phyloP scores from a whole-genome alignment of 2,329 filamentous ascomycete genomes.

The Pseudopyricularia cyperi region DNA sequence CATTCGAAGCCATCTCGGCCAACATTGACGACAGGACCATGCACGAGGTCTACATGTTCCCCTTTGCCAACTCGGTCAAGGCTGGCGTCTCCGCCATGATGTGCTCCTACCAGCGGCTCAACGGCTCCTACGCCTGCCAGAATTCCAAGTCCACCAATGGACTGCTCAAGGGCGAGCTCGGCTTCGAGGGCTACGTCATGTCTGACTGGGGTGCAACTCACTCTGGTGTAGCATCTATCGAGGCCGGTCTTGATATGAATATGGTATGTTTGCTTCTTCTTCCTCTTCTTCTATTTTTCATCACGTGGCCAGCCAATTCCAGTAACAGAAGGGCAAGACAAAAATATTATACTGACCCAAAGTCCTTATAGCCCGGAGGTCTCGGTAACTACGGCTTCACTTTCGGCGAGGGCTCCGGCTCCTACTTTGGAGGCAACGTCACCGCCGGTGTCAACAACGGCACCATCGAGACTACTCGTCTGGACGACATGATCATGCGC shows the following conservation, averaged over 20 bases:
- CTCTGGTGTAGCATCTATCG: conserved; percentile 24
- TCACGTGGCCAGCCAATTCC: too few species aligned
- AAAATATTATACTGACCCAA: neutral
- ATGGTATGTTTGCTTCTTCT: conserved; percentile 18
- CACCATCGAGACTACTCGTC: conserved; percentile 53
- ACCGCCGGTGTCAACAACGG: conserved; percentile 66
- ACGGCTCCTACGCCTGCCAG: conserved; percentile 65
- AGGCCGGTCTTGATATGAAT: conserved; percentile 34
- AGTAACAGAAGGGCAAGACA: too few species aligned
- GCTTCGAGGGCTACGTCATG: conserved; percentile 71
- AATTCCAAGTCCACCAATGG: conserved; percentile 62
- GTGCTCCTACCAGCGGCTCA: conserved; percentile 61
- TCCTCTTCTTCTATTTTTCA: neutral
- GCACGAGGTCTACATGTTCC: conserved; percentile 63
- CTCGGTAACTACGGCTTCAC: conserved; percentile 18
- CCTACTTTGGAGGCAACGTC: conserved; percentile 46
- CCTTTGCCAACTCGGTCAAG: conserved; percentile 55
- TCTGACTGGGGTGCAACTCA: conserved; percentile 36
- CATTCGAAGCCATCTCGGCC: conserved; percentile 44
- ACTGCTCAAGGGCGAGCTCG: conserved; percentile 61
- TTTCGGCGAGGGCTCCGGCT: conserved; percentile 13
- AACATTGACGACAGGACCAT: conserved; percentile 59
- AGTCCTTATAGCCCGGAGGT: conserved; percentile 20
- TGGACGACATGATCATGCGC: conserved; percentile 50
- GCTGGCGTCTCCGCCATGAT: conserved; percentile 50